Base-by-base conservation (phyloP, 345 rosid species). In the Aquilaria sinensis region DNA sequence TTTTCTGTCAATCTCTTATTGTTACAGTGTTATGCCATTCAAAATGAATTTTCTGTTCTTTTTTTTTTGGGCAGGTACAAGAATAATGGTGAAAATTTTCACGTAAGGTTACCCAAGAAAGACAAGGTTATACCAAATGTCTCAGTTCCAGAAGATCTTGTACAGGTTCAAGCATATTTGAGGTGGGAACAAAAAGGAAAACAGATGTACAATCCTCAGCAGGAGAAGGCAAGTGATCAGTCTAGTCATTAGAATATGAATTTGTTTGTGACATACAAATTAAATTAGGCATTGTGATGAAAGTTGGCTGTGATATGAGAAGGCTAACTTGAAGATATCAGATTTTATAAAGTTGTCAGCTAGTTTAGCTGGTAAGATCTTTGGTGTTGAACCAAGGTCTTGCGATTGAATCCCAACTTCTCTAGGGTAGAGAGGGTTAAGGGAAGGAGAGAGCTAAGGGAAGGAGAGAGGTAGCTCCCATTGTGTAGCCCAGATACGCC, bases 141-240 rank as follows among this genome's bases (percentile, higher is more conserved):
- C 60, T 72, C 85, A 61, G 78, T 90, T 77, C 97, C 97, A 68
- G 97, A 88, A 72, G 97, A 94, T 46, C 99, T 95, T 76, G 96
- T 95, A 66, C 97, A 89, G 74, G 58, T 84, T 71, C 99, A 95
- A 75, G 86, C 99, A 34, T 90, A 90, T 83, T 46, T 88, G 59
- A 83, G 96, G 75, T 95, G 99, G 99, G 99, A 95, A 80, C 84
- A 93, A 78, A 95, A 82, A 32, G 97, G 99, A 62, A 95, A 88
- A 85, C 96, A 84, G 77, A 84, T 62, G 68, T 95, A 88, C 76
- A 70, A 75, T 48, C 93, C 96, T 37, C 88, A 88, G 73, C 78
- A 84, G 69, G 88, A 87, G 76, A 84, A 80, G 90, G 90, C 73
- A 80, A 77, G 74, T 70, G 13, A 51, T 61, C 34, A 51, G 15